Percentiles rank a stretch among this genome's conserved stretches.
phyloP scores from a whole-genome alignment of 176 grass and related monocot species.

The Cenchrus purpureus region DNA sequence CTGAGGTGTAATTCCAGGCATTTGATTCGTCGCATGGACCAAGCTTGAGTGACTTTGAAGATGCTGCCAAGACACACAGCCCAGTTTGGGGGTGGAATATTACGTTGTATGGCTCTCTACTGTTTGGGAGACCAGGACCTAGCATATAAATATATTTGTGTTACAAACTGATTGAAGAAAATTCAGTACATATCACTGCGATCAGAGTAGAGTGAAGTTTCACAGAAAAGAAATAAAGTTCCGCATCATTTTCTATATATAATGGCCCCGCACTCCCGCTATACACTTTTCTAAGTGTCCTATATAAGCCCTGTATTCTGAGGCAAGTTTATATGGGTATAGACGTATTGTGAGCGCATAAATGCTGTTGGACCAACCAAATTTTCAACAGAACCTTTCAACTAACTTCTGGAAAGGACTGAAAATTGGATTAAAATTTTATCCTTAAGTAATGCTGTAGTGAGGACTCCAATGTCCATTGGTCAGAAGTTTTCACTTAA shows the following conservation, averaged over 20 bases:
- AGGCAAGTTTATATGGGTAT: background rate
- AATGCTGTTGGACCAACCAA: conserved; percentile 4
- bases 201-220: background rate
- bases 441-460: too few relatives aligned
- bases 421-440: background rate
- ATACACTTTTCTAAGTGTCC: background rate
- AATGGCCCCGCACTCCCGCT: background rate
- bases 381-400: background rate
- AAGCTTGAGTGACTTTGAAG: conserved; percentile 56
- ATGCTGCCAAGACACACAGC: conserved; percentile 66
- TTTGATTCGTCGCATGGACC: conserved; percentile 63
- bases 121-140: conserved; percentile 80
- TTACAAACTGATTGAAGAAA: conserved; percentile 17
- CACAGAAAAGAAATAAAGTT: background rate
- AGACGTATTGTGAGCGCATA: background rate
- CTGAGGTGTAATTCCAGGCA: conserved; percentile 79
- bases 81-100: conserved; percentile 87
- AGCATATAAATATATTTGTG: conserved; percentile 14
- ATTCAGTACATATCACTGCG: background rate
- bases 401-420: background rate
- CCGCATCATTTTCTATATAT: background rate
- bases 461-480: too few relatives aligned
- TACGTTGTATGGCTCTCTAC: conserved; percentile 49
- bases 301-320: too few relatives aligned
- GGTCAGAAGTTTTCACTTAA: too few relatives aligned